These are phyloP conservation scores for Pythium oligandrum DNA, from an alignment of 352 stramenopile genomes.

Conservation along the genomic window DNA sequence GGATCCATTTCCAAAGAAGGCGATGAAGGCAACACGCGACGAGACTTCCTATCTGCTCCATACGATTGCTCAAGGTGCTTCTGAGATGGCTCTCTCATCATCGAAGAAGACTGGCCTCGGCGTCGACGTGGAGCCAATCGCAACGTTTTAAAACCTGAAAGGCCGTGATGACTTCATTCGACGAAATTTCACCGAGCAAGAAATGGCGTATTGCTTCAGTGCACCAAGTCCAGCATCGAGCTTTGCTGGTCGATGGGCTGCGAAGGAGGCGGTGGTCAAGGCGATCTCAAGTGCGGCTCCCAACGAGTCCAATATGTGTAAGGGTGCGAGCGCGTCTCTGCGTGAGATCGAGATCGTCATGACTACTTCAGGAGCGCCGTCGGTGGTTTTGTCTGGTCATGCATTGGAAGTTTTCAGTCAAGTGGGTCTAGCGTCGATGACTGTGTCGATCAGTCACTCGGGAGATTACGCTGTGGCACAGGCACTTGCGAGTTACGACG, in stretches of 20 bases:
- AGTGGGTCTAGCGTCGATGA: conserved; percentile 62
- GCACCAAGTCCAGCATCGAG: conserved; percentile 73
- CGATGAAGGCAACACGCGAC: conserved; percentile 12
- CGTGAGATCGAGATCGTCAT: conserved; percentile 86
- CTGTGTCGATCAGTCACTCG: conserved; percentile 88
- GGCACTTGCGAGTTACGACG: conserved; percentile 68
- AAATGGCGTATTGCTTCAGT: conserved; percentile 82
- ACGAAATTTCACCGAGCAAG: conserved; percentile 86
- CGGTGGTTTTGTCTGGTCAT: conserved; percentile 70
- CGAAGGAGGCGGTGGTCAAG: conserved; percentile 89
- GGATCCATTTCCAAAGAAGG: no score
- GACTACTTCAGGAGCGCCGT: conserved; percentile 69
- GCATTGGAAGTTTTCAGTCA: conserved; percentile 76
- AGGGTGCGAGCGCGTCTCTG: conserved; percentile 60
- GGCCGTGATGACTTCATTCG: conserved; percentile 76
- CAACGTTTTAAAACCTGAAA: conserved; percentile 75
- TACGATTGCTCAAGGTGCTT: conserved; percentile 46
- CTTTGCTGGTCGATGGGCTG: conserved; percentile 85
- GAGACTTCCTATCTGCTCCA: conserved; percentile 46
- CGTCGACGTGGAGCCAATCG: conserved; percentile 80
- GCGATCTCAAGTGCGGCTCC: conserved; percentile 75
- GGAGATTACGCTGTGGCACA: conserved; percentile 85
- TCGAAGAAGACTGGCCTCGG: conserved; percentile 57
- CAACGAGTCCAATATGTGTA: conserved; percentile 64
- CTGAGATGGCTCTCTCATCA: conserved; percentile 30